Conservation (phyloP, 257 asterid species). For the Pogostemon cablin region DNA sequence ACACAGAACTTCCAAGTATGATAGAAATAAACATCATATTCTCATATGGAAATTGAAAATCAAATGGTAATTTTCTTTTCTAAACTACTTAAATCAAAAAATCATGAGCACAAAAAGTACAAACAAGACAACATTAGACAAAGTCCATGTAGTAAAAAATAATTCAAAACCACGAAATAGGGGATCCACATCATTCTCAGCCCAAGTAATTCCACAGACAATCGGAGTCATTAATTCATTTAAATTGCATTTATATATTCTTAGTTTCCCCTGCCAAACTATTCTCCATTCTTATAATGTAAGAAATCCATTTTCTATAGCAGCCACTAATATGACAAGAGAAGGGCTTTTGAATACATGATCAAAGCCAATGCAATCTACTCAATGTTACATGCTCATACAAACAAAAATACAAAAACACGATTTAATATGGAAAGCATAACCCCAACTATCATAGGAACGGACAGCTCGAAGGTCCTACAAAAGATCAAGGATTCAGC, state of each 20-base stretch:
- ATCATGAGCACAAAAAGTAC: neutral
- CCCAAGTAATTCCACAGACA: constrained; percentile 4
- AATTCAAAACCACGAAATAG: constrained; percentile 4
- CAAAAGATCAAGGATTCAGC: constrained; percentile 31
- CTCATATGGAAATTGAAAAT: constrained; percentile 8
- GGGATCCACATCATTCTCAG: constrained; percentile 1
- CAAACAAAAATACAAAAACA: neutral
- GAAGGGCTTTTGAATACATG: neutral
- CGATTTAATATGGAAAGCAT: neutral
- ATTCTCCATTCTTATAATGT: constrained; percentile 4
- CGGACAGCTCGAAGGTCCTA: constrained; percentile 93
- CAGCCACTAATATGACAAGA: constrained; percentile 16
- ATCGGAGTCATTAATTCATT: neutral
- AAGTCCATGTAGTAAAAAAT: neutral
- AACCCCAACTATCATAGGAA: constrained; percentile 88
- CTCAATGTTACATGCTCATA: neutral
- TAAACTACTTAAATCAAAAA: neutral
- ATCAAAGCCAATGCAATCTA: constrained; percentile 16
- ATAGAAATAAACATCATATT: constrained; percentile 8
- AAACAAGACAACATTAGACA: constrained; percentile 8
- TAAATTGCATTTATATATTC: neutral
- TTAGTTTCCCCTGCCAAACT: neutral
- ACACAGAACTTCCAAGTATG: neutral
- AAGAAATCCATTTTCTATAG: neutral
- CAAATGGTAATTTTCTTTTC: neutral